phyloP scores from a whole-genome alignment of 2,329 filamentous ascomycete species.

The Aspergillus floridensis region DNA sequence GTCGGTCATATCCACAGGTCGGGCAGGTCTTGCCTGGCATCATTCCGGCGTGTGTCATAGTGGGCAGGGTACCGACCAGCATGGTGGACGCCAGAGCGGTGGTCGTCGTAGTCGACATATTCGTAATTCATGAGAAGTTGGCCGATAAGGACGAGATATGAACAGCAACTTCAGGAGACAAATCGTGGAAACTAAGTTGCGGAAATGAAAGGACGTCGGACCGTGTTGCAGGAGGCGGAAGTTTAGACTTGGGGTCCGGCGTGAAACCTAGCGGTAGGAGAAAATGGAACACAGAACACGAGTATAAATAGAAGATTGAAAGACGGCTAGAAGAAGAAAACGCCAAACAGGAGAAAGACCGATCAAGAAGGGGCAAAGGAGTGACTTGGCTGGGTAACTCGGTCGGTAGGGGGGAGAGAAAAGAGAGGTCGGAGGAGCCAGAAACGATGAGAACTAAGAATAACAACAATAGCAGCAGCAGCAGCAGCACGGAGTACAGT shows the following conservation, averaged over 20 bases:
- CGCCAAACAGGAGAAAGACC: background rate
- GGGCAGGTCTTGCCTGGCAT: constrained; percentile 33
- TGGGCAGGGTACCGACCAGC: constrained; percentile 30
- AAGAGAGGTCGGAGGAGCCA: background rate
- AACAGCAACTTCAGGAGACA: background rate
- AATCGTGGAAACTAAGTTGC: constrained; percentile 1
- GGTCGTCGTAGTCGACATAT: constrained; percentile 28
- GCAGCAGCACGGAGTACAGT: background rate
- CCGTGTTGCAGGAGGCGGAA: constrained; percentile 10
- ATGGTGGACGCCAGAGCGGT: constrained; percentile 30
- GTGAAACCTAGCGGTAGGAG: background rate
- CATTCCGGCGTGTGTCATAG: constrained; percentile 27
- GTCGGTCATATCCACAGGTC: constrained; percentile 38
- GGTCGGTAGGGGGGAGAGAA: background rate
- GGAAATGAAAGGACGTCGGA: constrained; percentile 15
- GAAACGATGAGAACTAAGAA: background rate
- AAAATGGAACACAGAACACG: background rate
- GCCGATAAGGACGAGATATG: background rate
- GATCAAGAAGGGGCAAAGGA: background rate
- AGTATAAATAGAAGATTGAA: background rate
- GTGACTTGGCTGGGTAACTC: background rate
- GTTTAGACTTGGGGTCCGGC: background rate
- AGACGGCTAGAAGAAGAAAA: background rate
- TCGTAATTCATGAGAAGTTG: constrained; percentile 9
- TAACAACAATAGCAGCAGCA: background rate